These are phyloP conservation scores for Nelumbo lutea DNA, from an alignment of 164 flowering plant species.

Conservation along the genomic window DNA sequence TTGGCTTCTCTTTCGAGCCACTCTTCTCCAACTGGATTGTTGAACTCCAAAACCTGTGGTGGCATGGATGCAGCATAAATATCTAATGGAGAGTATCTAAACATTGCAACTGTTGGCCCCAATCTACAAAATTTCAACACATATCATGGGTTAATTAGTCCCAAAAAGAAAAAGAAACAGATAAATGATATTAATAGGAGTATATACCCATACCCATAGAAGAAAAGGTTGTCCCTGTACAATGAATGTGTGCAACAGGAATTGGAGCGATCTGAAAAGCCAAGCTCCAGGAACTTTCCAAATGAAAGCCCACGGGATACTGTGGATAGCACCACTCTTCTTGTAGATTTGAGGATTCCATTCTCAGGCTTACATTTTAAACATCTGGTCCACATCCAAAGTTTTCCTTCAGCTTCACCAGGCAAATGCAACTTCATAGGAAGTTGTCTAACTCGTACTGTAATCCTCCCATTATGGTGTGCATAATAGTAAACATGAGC, in stretches of 20 bases:
- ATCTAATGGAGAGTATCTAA: conserved; percentile 59
- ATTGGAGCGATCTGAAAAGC: conserved; percentile 50
- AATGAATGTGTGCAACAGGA: conserved; percentile 77
- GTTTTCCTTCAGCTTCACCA: conserved; percentile 74
- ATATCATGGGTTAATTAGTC: conserved; percentile 4
- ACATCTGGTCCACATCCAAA: conserved; percentile 99
- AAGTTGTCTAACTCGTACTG: conserved; percentile 55
- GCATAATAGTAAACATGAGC: conserved; percentile 76
- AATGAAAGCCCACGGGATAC: conserved; percentile 72
- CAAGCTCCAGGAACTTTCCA: conserved; percentile 91
- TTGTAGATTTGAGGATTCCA: conserved; percentile 44
- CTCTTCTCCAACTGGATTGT: conserved; percentile 34
- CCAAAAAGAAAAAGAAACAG: neutral
- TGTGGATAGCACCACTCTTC: conserved; percentile 67
- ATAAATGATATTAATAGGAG: neutral
- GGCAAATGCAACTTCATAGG: conserved; percentile 42
- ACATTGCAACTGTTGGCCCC: conserved; percentile 78
- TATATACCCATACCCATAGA: conserved; percentile 69
- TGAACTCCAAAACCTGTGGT: conserved; percentile 59
- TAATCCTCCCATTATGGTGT: conserved; percentile 68
- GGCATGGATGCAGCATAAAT: conserved; percentile 64
- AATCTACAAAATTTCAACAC: conserved; percentile 40
- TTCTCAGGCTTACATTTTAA: conserved; percentile 49
- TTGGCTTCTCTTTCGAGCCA: conserved; percentile 53
- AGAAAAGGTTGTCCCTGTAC: conserved; percentile 59